Evolutionary conservation across 1,139 yeast species (phyloP), one percentile per base, ranked within the genome.

Genomic region (Pichia cactophila): DNA sequence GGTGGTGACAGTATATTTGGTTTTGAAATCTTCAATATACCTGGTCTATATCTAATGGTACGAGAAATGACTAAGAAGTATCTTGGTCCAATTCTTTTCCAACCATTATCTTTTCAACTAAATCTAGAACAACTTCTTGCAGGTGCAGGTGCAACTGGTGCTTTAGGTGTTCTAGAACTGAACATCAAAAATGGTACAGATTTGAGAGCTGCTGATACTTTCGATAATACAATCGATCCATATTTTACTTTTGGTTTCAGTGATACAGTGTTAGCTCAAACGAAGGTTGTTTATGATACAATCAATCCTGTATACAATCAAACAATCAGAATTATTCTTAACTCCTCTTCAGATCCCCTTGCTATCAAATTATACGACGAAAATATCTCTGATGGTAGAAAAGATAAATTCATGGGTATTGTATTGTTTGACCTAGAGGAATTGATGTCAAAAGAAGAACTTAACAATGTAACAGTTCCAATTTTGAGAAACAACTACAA

Each of bases 21-120:
- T 56, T 86, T 94, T 82, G 98, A 92, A 68, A 71, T 90, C 36
- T 80, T 89, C 61, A 72, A 83, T 45, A 68, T 92, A 51, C 98
- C 98, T 11, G 98, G 98, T 42, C 70, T 92, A 49, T 79, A 78
- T 59, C 81, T 88, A 43, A 78, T 88, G 60, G 82, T 90, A 59
- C 83, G 85, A 63, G 89, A 85, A 58, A 83, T 89, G 89, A 80
- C 88, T 36, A 80, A 78, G 61, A 86, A 88, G 61, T 89, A 85
- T 65, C 81, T 80, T 47, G 97, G 97, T 14, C 92, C 97, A 26
- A 78, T 92, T 72, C 64, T 92, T 48, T 85, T 86, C 61, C 74
- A 86, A 44, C 98, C 98, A 29, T 81, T 92, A 58, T 87, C 96
- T 4, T 86, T 88, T 73, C 96, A 92, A 70, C 72, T 92, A 63